Evolutionary conservation across 2,329 filamentous ascomycete species (phyloP).

Genomic region (Zymoseptoria tritici): DNA sequence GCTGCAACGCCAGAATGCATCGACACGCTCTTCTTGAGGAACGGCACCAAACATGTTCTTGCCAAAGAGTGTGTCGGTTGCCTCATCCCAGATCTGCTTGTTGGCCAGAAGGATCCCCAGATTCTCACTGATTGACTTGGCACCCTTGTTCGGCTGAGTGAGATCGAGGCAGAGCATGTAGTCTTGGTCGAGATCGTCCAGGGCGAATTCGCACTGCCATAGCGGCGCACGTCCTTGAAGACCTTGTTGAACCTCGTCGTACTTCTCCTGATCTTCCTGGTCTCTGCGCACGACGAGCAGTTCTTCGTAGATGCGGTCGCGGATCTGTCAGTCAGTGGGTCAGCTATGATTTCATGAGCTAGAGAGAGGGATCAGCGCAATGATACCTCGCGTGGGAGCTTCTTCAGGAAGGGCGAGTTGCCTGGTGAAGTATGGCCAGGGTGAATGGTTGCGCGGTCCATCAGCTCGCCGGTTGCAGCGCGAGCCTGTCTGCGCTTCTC

Average conservation of each 20-base stretch:
- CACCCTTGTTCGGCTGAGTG: not conserved
- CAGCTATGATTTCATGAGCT: not conserved
- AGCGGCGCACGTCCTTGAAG: not conserved
- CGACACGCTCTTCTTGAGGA: slow-evolving; percentile 5
- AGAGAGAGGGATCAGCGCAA: not conserved
- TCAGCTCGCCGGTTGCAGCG: not conserved
- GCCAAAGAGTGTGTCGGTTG: slow-evolving; percentile 12
- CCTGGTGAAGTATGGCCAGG: not conserved
- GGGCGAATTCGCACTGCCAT: slow-evolving; percentile 2
- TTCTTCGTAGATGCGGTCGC: slow-evolving; percentile 13
- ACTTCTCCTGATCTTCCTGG: slow-evolving; percentile 1
- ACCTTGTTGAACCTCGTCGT: slow-evolving; percentile 3
- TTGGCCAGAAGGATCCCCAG: slow-evolving; percentile 13
- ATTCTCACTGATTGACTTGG: slow-evolving; percentile 2
- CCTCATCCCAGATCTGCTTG: slow-evolving; percentile 17
- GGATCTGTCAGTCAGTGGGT: slow-evolving; percentile 6
- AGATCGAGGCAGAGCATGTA: slow-evolving; percentile 5
- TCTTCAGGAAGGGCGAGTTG: slow-evolving; percentile 3
- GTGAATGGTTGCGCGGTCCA: not conserved
- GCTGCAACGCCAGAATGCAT: slow-evolving; percentile 10
- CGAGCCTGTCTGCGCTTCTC: not conserved
- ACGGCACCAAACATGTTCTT: slow-evolving; percentile 12
- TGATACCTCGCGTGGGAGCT: slow-evolving; percentile 3
- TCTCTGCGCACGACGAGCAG: slow-evolving; percentile 6
- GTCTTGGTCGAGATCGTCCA: slow-evolving; percentile 5